Conservation (phyloP, 257 asterid genomes). For the Mitragyna speciosa region DNA sequence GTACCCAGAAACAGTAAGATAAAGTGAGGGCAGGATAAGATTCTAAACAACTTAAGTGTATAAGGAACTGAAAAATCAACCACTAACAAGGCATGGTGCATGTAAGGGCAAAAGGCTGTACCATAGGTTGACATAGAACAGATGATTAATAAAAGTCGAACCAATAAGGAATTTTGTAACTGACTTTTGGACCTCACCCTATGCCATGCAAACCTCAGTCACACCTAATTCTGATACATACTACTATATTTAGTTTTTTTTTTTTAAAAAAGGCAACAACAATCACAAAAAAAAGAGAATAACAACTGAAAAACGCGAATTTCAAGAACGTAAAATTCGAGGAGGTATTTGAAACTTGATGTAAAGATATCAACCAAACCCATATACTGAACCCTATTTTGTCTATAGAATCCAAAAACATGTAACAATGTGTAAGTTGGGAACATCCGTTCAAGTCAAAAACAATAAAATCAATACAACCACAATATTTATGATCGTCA, state of each 20-base stretch:
- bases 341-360: neutral
- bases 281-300: neutral
- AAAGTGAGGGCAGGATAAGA: neutral
- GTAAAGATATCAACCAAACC: neutral
- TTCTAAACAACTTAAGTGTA: neutral
- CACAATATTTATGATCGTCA: neutral
- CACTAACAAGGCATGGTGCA: neutral
- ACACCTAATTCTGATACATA: neutral
- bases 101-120: neutral
- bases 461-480: neutral
- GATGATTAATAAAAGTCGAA: neutral
- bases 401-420: neutral
- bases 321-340: neutral
- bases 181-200: neutral
- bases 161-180: neutral
- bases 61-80: neutral
- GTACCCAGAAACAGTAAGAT: neutral
- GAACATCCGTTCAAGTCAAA: neutral
- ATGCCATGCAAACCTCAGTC: neutral
- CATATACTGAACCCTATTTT: neutral
- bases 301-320: neutral
- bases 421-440: neutral
- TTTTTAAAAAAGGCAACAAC: too few relatives aligned
- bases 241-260: neutral
- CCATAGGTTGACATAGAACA: neutral